Base-by-base conservation (phyloP, 2,329 filamentous ascomycete genomes). In the Diaporthe sp. region DNA sequence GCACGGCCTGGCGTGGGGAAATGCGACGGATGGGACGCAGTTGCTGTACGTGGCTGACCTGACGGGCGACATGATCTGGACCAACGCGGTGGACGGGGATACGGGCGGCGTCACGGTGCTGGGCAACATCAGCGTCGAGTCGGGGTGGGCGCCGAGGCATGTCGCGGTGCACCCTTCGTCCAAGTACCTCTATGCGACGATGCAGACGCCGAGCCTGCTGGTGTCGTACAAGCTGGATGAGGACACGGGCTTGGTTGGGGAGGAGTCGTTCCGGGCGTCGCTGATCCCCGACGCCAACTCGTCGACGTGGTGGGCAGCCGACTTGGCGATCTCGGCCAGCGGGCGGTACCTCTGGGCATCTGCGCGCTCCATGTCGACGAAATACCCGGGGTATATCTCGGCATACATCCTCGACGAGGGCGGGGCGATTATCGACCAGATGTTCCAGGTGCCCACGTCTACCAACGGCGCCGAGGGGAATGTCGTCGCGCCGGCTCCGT, bases 171-270 rank as follows among this genome's bases (percentile, higher is more conserved):
- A 59, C 22, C 34, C 57, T 39, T 59, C 57, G 57, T 59, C 57
- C 1, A 39, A 10, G 0, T 59, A 59, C 19, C 31, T 59, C 31
- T 59, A 39, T 19, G 34, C 57, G 31, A 59, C 57, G 31, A 59
- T 59, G 57, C 57, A 39, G 19, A 39, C 57, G 19, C 57, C 57
- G 10, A 59, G 57, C 34, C 57, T 59, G 57, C 57, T 59, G 31
- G 57, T 59, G 3, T 59, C 57, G 19, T 59, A 59, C 34, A 22
- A 3, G 57, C 57, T 59, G 57, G 10, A 59, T 19, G 57, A 37
- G 57, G 57, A 59, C 6, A 59, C 57, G 8, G 31, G 57, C 7
- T n/a, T 59, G 8, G 31, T 39, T 13, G 57, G 57, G 4, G 57
- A 59, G 17, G 57, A 59, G 57, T 39, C 0, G 25, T 59, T 59